A percentile compares a stretch with the other conserved stretches of the same genome.
Conservation (phyloP, 495 filamentous ascomycete genomes). For the Podospora pseudopauciseta region DNA sequence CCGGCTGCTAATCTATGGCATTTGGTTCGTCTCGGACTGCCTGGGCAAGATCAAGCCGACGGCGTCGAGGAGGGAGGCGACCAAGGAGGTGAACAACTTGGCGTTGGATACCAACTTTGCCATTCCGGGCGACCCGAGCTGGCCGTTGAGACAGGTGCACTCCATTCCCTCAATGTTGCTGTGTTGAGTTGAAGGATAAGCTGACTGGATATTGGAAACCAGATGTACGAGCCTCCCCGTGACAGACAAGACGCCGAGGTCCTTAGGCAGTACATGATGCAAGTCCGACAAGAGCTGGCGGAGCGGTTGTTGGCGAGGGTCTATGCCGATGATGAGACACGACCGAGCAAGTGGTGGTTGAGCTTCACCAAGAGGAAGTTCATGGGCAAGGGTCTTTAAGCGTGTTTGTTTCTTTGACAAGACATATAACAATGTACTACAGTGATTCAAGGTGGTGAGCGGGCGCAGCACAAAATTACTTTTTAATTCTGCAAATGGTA, state of each 20-base stretch:
- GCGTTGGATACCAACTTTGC: constrained; percentile 86
- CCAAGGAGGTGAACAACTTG: constrained; percentile 53
- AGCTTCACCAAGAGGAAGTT: constrained; percentile 99
- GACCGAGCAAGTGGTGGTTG: constrained; percentile 97
- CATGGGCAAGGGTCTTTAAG: constrained; percentile 87
- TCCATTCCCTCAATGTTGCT: neutral
- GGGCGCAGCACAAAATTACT: neutral
- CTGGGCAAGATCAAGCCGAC: constrained; percentile 75
- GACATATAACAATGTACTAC: neutral
- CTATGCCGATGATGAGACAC: constrained; percentile 76
- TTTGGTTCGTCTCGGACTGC: constrained; percentile 86
- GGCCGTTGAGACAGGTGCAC: constrained; percentile 81
- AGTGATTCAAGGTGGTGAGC: neutral
- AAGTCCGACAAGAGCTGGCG: constrained; percentile 89
- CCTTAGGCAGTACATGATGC: constrained; percentile 79
- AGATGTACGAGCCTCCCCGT: constrained; percentile 64
- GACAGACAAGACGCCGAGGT: constrained; percentile 86
- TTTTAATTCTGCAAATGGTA: neutral
- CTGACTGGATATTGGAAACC: constrained; percentile 10
- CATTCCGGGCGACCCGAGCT: constrained; percentile 89
- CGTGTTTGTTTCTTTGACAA: neutral
- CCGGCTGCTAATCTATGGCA: constrained; percentile 92
- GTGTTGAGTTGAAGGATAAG: neutral
- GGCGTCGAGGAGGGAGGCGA: constrained; percentile 48
- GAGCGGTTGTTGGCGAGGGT: constrained; percentile 74